A percentile compares a stretch with the other conserved stretches of the same genome.
phyloP scores from a whole-genome alignment of 345 rosid species.

The Citrus hindsii region DNA sequence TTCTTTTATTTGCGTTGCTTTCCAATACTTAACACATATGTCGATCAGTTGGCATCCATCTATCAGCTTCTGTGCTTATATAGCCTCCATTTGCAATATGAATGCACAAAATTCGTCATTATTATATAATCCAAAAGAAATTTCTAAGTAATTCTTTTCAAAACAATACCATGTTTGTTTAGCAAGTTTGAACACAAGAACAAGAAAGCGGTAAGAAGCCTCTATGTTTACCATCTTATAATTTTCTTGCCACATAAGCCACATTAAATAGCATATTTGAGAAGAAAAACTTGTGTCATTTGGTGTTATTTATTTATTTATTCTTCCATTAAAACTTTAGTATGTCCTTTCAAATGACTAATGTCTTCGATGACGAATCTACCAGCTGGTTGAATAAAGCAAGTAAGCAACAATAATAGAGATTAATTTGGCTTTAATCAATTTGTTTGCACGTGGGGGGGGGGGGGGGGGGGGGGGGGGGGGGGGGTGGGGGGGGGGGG shows the following conservation, averaged over 20 bases:
- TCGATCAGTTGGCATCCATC: not conserved
- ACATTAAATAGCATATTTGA: not conserved
- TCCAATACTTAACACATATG: not conserved
- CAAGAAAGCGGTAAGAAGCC: not conserved
- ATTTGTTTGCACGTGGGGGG: no score
- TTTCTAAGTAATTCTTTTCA: not conserved
- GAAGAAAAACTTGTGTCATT: not conserved
- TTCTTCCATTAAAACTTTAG: not conserved
- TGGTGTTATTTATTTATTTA: not conserved
- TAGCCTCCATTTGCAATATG: not conserved
- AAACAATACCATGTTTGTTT: not conserved
- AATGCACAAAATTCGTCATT: not conserved
- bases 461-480: not conserved
- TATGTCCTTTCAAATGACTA: not conserved
- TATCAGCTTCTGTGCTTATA: not conserved
- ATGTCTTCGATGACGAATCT: slow-evolving; percentile 2
- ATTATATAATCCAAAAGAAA: not conserved
- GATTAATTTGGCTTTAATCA: not conserved
- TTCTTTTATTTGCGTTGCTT: not conserved
- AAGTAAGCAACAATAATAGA: not conserved
- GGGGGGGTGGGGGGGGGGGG: not conserved
- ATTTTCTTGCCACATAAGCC: not conserved
- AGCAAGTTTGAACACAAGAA: slow-evolving; percentile 9
- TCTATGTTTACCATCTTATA: not conserved
- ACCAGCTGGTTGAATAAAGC: not conserved